Evolutionary conservation across 1,284 basidiomycete genomes (phyloP).

Genomic region (Phaffia rhodozyma): DNA sequence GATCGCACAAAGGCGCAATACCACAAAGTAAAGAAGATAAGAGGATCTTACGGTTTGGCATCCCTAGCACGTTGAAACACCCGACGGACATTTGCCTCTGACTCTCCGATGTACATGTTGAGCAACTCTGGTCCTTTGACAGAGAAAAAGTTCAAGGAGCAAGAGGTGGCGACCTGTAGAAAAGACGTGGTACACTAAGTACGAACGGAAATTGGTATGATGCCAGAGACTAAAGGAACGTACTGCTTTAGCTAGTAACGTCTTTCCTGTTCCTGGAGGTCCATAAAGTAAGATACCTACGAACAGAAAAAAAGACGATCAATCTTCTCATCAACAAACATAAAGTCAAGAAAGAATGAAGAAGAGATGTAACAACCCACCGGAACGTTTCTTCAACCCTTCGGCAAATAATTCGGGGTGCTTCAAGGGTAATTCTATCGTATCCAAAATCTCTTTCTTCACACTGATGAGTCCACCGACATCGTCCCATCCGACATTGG

Average conservation of each 20-base stretch:
- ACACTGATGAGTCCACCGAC: slow-evolving; percentile 83
- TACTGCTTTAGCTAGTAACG: slow-evolving; percentile 72
- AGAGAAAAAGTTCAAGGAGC: slow-evolving; percentile 85
- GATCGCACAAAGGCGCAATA: not conserved
- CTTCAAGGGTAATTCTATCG: slow-evolving; percentile 88
- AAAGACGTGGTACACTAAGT: not conserved
- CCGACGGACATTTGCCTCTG: slow-evolving; percentile 85
- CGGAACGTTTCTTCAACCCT: slow-evolving; percentile 91
- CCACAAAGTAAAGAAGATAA: not conserved
- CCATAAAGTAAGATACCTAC: slow-evolving; percentile 71
- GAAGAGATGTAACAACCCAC: slow-evolving; percentile 37
- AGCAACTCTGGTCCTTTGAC: slow-evolving; percentile 93
- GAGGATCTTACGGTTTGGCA: slow-evolving; percentile 47
- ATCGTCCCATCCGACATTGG: slow-evolving; percentile 94
- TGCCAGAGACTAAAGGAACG: slow-evolving; percentile 3
- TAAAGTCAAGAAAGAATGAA: not conserved
- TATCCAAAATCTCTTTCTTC: slow-evolving; percentile 90
- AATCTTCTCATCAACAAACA: too few relatives aligned
- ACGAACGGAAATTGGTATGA: not conserved
- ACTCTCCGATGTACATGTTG: slow-evolving; percentile 98
- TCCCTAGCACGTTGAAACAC: slow-evolving; percentile 86
- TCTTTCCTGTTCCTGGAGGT: slow-evolving; percentile 93
- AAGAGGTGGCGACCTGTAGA: slow-evolving; percentile 66
- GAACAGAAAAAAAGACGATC: not conserved
- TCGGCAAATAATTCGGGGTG: slow-evolving; percentile 86